Percentiles rank a stretch among this genome's conserved stretches.
Conservation (phyloP, 805 yeast species). For the Saccharomycopsis schoenii region DNA sequence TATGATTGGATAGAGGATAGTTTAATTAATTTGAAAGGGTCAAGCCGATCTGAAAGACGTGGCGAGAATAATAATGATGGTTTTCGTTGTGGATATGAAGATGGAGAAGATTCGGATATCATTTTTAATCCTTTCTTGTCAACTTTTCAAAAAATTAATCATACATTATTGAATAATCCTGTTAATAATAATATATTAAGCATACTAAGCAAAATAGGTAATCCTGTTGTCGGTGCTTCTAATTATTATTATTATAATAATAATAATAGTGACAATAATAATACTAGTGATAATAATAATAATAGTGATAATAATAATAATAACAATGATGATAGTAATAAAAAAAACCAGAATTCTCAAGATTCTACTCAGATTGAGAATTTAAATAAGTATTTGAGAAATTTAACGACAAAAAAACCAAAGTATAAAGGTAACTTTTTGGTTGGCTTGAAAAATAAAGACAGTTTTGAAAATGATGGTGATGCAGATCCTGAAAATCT, state of each 20-base stretch:
- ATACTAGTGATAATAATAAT: neutral
- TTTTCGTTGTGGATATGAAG: neutral
- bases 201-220: neutral
- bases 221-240: neutral
- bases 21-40: slow-evolving; percentile 2
- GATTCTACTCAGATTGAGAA: slow-evolving; percentile 3
- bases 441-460: slow-evolving; percentile 10
- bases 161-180: slow-evolving; percentile 1
- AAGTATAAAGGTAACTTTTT: slow-evolving; percentile 11
- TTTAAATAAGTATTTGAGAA: slow-evolving; percentile 10
- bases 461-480: neutral
- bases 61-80: neutral
- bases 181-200: neutral
- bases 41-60: neutral
- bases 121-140: slow-evolving; percentile 15
- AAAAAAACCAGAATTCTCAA: neutral
- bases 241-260: neutral
- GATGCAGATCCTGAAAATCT: neutral
- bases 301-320: neutral
- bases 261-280: neutral
- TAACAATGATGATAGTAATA: too few relatives aligned
- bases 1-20: slow-evolving; percentile 16
- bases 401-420: slow-evolving; percentile 8
- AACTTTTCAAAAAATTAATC: slow-evolving; percentile 10
- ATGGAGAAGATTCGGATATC: neutral